These are phyloP conservation scores for Fusarium armeniacum DNA, from an alignment of 2,329 filamentous ascomycete genomes.

Conservation along the genomic window DNA sequence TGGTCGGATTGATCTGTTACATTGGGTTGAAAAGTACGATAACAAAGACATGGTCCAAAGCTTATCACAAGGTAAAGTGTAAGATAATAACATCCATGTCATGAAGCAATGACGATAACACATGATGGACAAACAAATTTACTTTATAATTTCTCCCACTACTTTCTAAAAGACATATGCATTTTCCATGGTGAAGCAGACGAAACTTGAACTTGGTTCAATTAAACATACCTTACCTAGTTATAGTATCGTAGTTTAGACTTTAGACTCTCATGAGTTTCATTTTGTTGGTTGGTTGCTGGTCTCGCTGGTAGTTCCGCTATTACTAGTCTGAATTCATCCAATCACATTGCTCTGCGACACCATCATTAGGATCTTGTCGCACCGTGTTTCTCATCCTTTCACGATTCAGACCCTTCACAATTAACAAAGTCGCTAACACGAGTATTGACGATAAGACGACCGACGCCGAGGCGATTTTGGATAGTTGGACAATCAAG, in stretches of 20 bases:
- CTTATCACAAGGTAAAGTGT: slow-evolving; percentile 24
- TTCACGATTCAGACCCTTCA: slow-evolving; percentile 35
- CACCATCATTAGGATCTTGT: slow-evolving; percentile 44
- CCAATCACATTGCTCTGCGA: slow-evolving; percentile 46
- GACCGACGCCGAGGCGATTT: neutral
- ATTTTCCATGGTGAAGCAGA: neutral
- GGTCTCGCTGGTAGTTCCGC: slow-evolving; percentile 36
- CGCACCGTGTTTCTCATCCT: slow-evolving; percentile 46
- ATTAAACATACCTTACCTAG: slow-evolving; percentile 3
- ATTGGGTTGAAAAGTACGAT: slow-evolving; percentile 40
- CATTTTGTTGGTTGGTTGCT: slow-evolving; percentile 21
- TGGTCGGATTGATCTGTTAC: slow-evolving; percentile 24
- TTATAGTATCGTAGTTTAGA: no score
- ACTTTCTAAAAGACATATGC: neutral
- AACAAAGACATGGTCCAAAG: slow-evolving; percentile 30
- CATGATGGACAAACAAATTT: slow-evolving; percentile 27
- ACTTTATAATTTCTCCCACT: slow-evolving; percentile 15
- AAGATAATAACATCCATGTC: slow-evolving; percentile 39
- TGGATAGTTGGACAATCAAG: slow-evolving; percentile 13
- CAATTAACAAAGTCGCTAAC: slow-evolving; percentile 31
- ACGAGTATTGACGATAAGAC: slow-evolving; percentile 17
- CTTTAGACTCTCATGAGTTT: neutral
- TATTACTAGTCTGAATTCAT: slow-evolving; percentile 14
- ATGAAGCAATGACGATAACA: slow-evolving; percentile 37
- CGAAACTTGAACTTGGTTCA: neutral